Conservation (phyloP, 23 red algal species). For the Gracilaria domingensis region DNA sequence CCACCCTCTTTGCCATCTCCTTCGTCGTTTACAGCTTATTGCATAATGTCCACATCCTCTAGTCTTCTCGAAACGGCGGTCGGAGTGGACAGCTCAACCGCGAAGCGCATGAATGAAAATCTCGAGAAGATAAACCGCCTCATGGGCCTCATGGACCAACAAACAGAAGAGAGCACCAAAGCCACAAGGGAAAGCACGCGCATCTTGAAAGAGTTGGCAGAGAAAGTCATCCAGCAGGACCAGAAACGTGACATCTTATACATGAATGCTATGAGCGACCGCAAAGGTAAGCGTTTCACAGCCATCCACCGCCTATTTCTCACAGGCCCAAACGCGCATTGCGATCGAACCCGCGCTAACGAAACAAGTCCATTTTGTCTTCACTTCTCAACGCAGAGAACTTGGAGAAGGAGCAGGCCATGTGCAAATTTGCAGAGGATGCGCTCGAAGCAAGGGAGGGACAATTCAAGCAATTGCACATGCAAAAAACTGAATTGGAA, state of each 20-base stretch:
- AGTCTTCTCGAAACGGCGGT: not conserved
- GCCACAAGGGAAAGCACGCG: not conserved
- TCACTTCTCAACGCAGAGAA: not conserved
- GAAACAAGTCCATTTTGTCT: not conserved
- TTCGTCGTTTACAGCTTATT: no score
- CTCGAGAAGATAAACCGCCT: conserved; percentile 34
- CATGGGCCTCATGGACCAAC: conserved; percentile 9
- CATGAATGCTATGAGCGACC: conserved; percentile 24
- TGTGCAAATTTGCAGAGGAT: conserved; percentile 25
- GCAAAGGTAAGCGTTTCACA: not conserved
- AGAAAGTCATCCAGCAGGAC: conserved; percentile 22
- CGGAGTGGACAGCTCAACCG: not conserved
- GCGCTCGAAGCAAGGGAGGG: not conserved
- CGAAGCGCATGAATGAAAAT: not conserved
- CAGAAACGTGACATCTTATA: conserved; percentile 17
- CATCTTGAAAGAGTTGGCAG: conserved; percentile 9
- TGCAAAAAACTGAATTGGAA: not conserved
- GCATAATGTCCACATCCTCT: not conserved
- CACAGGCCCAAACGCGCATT: not conserved
- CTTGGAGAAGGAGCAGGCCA: conserved; percentile 30
- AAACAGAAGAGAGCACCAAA: not conserved
- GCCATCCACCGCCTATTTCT: not conserved
- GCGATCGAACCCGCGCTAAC: not conserved
- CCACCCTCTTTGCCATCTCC: not conserved
- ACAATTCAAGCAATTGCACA: not conserved